These are phyloP conservation scores for Dactylonectria estremocensis DNA, from an alignment of 2,329 filamentous ascomycete genomes.

Conservation along the genomic window DNA sequence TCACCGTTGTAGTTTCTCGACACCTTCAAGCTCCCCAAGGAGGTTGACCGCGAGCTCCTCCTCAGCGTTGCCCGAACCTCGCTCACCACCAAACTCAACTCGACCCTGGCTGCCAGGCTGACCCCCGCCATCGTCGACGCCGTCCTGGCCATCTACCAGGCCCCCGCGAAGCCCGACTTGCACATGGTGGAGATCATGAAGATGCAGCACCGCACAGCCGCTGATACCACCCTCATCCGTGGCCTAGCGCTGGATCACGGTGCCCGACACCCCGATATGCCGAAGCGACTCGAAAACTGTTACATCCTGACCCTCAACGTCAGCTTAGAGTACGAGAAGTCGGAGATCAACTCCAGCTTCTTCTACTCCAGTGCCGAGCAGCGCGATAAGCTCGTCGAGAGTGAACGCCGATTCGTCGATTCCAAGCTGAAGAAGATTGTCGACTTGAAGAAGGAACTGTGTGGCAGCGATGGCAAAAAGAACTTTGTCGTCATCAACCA, in stretches of 20 bases:
- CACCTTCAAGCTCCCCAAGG: constrained; percentile 88
- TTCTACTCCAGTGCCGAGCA: constrained; percentile 99
- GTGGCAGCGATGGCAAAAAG: constrained; percentile 93
- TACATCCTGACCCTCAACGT: constrained; percentile 97
- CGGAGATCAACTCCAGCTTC: constrained; percentile 98
- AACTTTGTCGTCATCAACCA: constrained; percentile 99
- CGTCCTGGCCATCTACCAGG: constrained; percentile 92
- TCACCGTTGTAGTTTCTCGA: constrained; percentile 82
- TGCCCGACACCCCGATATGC: constrained; percentile 97
- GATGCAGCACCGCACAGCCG: constrained; percentile 97
- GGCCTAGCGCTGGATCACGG: constrained; percentile 96
- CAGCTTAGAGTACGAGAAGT: constrained; percentile 98
- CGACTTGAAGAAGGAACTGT: constrained; percentile 97
- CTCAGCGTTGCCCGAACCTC: constrained; percentile 95
- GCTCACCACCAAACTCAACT: constrained; percentile 94
- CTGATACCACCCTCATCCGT: constrained; percentile 95
- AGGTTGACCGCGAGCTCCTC: constrained; percentile 94
- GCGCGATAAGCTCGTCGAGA: constrained; percentile 97
- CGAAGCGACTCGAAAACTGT: constrained; percentile 95
- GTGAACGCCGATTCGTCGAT: constrained; percentile 95
- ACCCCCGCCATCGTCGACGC: constrained; percentile 97
- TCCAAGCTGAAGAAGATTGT: constrained; percentile 98
- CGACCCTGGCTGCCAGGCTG: constrained; percentile 88
- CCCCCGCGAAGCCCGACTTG: constrained; percentile 92
- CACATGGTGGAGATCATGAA: constrained; percentile 99